Evolutionary conservation across 192 early-diverging fungal genomes (phyloP), one percentile per base, ranked within the genome.

Genomic region (Obelidium mucronatum): DNA sequence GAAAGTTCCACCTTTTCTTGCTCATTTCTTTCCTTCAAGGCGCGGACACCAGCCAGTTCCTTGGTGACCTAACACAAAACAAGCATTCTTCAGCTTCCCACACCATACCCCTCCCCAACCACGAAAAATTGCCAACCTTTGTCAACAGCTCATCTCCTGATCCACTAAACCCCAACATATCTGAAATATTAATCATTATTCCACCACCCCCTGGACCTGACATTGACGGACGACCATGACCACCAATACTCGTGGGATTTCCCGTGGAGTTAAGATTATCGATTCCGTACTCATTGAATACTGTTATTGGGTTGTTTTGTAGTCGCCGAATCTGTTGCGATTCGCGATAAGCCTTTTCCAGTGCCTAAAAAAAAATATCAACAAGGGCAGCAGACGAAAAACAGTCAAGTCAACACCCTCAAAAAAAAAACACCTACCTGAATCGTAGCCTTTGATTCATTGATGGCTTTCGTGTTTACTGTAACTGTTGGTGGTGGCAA

Each of bases 321-420:
- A 59, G 22, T 42, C 69, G 33, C 19, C 69, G 17, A n/a, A 72
- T 15, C 15, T 54, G 53, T 58, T 42, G 55, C 19, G 56, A 59
- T 33, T 72, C 69, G 8, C 55, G 1, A 30, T 72, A 72, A 15
- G 69, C 28, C 39, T 72, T 72, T 58, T 72, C 69, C 53, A 72
- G 35, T 8, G 44, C 24, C 26, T 19, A 30, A 39, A 2, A 65
- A 37, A 22, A 17, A 17, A 65, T 26, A 1, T 33, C 58, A 60
- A 60, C 30, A 22, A 8, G 48, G 15, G 58, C 2, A 13, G n/a
- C 15, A 15, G 2, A 28, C 13, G 22, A 13, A 37, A n/a, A 36
- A 15, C 26, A 36, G 6, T 67, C 19, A 39, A 24, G 39, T n/a
- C 51, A 15, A 22, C 17, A 42, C 4, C 22, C 30, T 26, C 55